Conservation (phyloP, 345 rosid genomes). For the Eutrema yunnanense region DNA sequence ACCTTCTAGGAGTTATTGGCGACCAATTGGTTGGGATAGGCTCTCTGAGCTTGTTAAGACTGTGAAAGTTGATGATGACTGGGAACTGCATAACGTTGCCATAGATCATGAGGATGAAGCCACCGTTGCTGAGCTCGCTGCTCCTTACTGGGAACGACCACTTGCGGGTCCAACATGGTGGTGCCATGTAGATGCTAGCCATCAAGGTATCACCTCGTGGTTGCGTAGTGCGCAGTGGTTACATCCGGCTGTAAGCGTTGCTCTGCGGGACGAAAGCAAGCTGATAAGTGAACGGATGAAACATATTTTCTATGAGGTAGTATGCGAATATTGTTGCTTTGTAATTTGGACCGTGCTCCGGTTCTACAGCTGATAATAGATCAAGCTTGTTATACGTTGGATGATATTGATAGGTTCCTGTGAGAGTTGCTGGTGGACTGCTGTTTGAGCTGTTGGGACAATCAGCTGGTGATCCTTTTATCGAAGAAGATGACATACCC, state of each 20-base stretch:
- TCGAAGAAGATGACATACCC: conserved; percentile 55
- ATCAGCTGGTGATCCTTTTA: conserved; percentile 57
- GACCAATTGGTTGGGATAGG: conserved; percentile 55
- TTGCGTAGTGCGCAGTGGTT: conserved; percentile 47
- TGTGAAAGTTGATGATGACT: conserved; percentile 36
- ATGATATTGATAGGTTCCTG: conserved; percentile 50
- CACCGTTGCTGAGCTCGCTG: conserved; percentile 50
- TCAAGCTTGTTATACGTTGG: not conserved
- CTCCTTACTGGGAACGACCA: conserved; percentile 54
- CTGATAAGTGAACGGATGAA: conserved; percentile 62
- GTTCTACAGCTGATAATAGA: not conserved
- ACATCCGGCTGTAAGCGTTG: conserved; percentile 56
- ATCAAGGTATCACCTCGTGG: conserved; percentile 41
- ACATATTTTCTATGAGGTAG: conserved; percentile 63
- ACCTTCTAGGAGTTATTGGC: conserved; percentile 36
- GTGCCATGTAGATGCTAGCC: conserved; percentile 52
- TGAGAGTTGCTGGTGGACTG: conserved; percentile 58
- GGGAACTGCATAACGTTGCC: conserved; percentile 28
- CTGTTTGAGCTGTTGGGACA: conserved; percentile 69
- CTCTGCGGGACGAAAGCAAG: conserved; percentile 45
- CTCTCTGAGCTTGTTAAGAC: conserved; percentile 45
- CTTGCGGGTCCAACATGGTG: conserved; percentile 62
- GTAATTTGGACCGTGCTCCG: not conserved
- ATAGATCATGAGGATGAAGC: conserved; percentile 29
- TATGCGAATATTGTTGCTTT: not conserved